These are phyloP conservation scores for Ganoderma boninense DNA, from an alignment of 1,284 basidiomycete genomes.

Conservation along the genomic window DNA sequence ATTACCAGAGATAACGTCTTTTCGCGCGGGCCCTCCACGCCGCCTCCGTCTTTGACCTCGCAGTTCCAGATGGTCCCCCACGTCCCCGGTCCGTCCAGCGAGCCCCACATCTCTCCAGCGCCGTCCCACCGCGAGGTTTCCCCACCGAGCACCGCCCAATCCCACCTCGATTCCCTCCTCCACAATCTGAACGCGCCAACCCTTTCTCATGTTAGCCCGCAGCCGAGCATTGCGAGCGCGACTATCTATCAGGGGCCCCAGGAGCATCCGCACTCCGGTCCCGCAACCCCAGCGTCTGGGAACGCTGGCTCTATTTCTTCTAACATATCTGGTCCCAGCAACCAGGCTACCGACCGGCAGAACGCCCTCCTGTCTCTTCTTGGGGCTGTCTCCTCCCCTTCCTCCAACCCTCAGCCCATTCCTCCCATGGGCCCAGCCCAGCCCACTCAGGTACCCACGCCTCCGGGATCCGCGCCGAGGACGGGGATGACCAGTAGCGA, in stretches of 20 bases:
- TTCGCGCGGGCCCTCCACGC: conserved; percentile 65
- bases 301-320: conserved; percentile 58
- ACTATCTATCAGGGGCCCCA: conserved; percentile 44
- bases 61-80: conserved; percentile 41
- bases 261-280: conserved; percentile 56
- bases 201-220: conserved; percentile 43
- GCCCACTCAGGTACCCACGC: conserved; percentile 71
- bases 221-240: conserved; percentile 44
- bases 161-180: conserved; percentile 66
- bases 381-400: conserved; percentile 50
- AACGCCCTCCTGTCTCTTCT: conserved; percentile 77
- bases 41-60: conserved; percentile 49
- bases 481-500: conserved; percentile 61
- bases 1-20: conserved; percentile 60
- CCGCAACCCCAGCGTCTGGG: conserved; percentile 61
- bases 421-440: conserved; percentile 41
- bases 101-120: conserved; percentile 45
- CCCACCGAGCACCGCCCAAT: conserved; percentile 48
- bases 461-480: conserved; percentile 69
- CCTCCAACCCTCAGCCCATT: conserved; percentile 47
- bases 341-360: conserved; percentile 67
- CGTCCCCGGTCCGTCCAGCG: conserved; percentile 33
- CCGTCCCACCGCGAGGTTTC: conserved; percentile 44
- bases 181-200: conserved; percentile 54
- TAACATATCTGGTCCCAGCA: conserved; percentile 49